These are phyloP conservation scores for Melastoma malabathricum DNA, from an alignment of 345 rosid genomes.

Conservation along the genomic window DNA sequence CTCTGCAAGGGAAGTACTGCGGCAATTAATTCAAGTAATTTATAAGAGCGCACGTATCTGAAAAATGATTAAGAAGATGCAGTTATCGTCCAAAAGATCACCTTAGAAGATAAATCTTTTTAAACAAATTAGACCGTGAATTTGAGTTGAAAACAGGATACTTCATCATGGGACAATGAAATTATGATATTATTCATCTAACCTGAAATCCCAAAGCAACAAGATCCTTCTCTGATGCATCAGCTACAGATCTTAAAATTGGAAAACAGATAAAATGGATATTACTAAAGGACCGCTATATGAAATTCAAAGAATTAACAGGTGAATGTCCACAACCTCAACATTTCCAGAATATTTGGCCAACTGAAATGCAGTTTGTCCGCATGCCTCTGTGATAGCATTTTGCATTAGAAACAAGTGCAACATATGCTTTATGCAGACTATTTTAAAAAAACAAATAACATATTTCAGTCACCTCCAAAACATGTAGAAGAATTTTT, in stretches of 20 bases:
- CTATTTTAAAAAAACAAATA: background rate
- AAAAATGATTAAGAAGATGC: too few species aligned
- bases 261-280: constrained; percentile 3
- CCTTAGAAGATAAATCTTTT: too few species aligned
- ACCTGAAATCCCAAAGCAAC: constrained; percentile 94
- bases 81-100: too few species aligned
- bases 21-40: constrained; percentile 15
- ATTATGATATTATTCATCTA: constrained; percentile 8
- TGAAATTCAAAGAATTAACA: background rate
- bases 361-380: constrained; percentile 79
- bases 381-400: constrained; percentile 62
- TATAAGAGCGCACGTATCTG: background rate
- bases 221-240: constrained; percentile 87
- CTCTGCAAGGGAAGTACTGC: constrained; percentile 32
- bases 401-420: constrained; percentile 7
- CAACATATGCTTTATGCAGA: background rate
- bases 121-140: too few species aligned
- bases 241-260: constrained; percentile 73
- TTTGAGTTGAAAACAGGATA: too few species aligned
- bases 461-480: constrained; percentile 49
- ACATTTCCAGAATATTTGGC: constrained; percentile 78
- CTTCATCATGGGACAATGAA: too few species aligned
- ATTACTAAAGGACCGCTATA: background rate
- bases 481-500: constrained; percentile 90
- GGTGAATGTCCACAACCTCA: constrained; percentile 41